Percentiles rank a stretch among this genome's conserved stretches.
phyloP scores from a whole-genome alignment of 2,329 filamentous ascomycete species.

The Verticillium albo-atrum region DNA sequence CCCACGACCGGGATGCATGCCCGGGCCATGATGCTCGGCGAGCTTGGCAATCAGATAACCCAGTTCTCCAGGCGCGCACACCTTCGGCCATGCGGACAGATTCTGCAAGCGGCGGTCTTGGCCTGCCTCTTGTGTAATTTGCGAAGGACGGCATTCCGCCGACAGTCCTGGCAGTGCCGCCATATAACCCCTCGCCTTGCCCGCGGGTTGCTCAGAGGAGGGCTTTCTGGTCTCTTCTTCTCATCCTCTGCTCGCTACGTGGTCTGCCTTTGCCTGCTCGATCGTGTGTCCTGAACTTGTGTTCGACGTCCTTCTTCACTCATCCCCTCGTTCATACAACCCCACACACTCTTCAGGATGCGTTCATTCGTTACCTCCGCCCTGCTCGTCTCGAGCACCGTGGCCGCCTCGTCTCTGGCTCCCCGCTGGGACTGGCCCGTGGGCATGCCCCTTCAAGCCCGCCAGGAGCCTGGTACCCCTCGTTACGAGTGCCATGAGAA shows the following conservation, averaged over 20 bases:
- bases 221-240: neutral
- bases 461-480: constrained; percentile 39
- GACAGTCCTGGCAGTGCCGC: neutral
- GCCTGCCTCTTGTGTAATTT: neutral
- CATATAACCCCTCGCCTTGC: neutral
- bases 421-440: constrained; percentile 9
- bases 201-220: neutral
- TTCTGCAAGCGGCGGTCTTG: neutral
- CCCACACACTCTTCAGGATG: neutral
- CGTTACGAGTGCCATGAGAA: constrained; percentile 40
- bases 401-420: neutral
- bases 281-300: neutral
- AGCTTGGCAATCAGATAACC: neutral
- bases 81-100: neutral
- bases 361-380: neutral
- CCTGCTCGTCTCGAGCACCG: neutral
- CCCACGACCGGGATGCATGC: neutral
- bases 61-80: neutral
- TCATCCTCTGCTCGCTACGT: neutral
- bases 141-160: neutral
- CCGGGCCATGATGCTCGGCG: neutral
- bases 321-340: neutral
- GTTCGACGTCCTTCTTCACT: constrained; percentile 3
- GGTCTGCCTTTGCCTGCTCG: neutral
- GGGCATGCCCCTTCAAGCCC: constrained; percentile 23